Evolutionary conservation across 352 stramenopile genomes (phyloP), one percentile per base, ranked within the genome.

Genomic region (Pythium dissimile): DNA sequence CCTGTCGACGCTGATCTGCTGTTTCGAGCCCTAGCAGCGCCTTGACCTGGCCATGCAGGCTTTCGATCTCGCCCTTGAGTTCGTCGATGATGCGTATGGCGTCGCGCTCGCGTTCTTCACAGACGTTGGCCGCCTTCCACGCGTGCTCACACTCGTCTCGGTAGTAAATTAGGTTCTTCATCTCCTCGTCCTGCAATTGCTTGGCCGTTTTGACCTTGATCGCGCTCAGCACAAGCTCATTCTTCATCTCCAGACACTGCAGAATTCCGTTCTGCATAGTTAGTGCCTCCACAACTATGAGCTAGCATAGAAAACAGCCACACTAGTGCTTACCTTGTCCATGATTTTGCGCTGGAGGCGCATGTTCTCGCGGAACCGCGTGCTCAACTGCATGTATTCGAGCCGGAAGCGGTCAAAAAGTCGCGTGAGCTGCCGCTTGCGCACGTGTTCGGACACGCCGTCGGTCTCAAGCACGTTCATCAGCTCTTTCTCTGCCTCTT

Each of bases 141-240:
- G 75, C 75, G 47, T 81, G 62, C 41, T 89, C 75, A 45, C 80
- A 89, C 51, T 89, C 80, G n/a, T 89, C 77, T 8, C 80, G 71
- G 37, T 89, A 89, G 67, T 83, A 89, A 4, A 74, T 39, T 15
- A 89, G 62, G 54, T 79, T 86, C 44, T 85, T 85, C 69, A 85
- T 75, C 53, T 89, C 77, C 42, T 89, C 73, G 12, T 80, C 71
- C 12, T 89, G 75, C n/a, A 84, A 49, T 60, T 84, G 71, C 58
- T 89, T 69, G 10, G 68, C 67, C 20, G 75, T 79, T 44, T 79
- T 76, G 47, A 89, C 72, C 49, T 74, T 71, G 52, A 87, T 59
- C 16, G 73, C 75, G 27, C 67, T 74, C 47, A 75, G 60, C 50
- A 89, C 71, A 1, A 89, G 77, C 58, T 84, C 72, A 41, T 83